These are phyloP conservation scores for Telopea speciosissima DNA, from an alignment of 177 flowering plant genomes.

Conservation along the genomic window DNA sequence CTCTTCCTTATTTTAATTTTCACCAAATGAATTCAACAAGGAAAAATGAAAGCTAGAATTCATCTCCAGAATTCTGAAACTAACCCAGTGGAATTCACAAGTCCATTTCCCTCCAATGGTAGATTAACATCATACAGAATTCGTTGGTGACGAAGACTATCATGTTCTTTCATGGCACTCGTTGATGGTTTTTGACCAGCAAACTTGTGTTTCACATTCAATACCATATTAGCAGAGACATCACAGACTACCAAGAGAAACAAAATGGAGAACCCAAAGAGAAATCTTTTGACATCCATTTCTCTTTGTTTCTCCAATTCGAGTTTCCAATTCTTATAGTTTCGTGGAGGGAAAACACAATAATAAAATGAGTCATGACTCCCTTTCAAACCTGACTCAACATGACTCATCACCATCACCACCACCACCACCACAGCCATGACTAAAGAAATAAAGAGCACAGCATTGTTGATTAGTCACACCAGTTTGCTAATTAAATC, in stretches of 20 bases:
- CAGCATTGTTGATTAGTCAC: too few species aligned
- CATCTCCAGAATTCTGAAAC: not conserved
- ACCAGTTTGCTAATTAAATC: too few species aligned
- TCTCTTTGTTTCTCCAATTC: not conserved
- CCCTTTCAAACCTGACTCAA: too few species aligned
- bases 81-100: constrained; percentile 51
- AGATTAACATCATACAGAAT: not conserved
- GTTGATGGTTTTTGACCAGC: not conserved
- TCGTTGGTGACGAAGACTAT: not conserved
- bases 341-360: too few species aligned
- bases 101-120: constrained; percentile 50
- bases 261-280: not conserved
- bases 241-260: not conserved
- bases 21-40: too few species aligned
- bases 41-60: too few species aligned
- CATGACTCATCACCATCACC: too few species aligned
- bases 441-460: too few species aligned
- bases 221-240: not conserved
- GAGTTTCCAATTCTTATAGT: too few species aligned
- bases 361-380: too few species aligned
- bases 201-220: not conserved
- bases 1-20: too few species aligned
- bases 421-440: too few species aligned
- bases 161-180: not conserved
- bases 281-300: not conserved